Evolutionary conservation across 176 grass and related monocot species (phyloP).

Genomic region (Carex parvula): DNA sequence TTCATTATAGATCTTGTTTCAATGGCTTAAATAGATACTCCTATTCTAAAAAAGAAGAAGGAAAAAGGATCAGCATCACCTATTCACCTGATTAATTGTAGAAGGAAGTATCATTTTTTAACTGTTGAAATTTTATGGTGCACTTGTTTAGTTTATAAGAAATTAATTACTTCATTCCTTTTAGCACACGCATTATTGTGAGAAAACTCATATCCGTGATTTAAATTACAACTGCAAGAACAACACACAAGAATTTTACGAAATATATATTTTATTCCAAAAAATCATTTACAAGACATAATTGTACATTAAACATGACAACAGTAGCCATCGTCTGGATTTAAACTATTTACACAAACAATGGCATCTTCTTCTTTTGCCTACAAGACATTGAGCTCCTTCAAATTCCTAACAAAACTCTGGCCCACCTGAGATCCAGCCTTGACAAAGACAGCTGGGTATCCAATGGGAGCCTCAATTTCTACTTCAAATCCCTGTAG

Average conservation of each 20-base stretch:
- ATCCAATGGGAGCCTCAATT: slow-evolving; percentile 51
- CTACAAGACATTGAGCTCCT: slow-evolving; percentile 41
- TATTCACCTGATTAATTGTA: background rate
- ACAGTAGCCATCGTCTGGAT: background rate
- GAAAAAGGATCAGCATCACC: no score
- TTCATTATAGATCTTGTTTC: no score
- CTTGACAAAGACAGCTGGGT: slow-evolving; percentile 71
- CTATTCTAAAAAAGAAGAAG: no score
- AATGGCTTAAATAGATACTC: no score
- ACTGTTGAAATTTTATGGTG: background rate
- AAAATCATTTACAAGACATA: background rate
- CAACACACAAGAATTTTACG: background rate
- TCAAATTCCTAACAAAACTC: slow-evolving; percentile 66
- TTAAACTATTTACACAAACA: background rate
- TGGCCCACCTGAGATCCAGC: slow-evolving; percentile 51
- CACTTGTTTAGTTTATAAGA: background rate
- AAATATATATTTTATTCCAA: slow-evolving; percentile 2
- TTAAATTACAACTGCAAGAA: background rate
- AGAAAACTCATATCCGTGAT: background rate
- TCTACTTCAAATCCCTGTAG: slow-evolving; percentile 45
- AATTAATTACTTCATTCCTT: background rate
- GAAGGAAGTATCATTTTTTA: background rate
- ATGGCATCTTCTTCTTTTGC: background rate
- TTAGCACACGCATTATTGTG: no score
- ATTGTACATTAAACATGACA: background rate